Conservation (phyloP, 2,329 filamentous ascomycete genomes). For the Colletotrichum sp. region DNA sequence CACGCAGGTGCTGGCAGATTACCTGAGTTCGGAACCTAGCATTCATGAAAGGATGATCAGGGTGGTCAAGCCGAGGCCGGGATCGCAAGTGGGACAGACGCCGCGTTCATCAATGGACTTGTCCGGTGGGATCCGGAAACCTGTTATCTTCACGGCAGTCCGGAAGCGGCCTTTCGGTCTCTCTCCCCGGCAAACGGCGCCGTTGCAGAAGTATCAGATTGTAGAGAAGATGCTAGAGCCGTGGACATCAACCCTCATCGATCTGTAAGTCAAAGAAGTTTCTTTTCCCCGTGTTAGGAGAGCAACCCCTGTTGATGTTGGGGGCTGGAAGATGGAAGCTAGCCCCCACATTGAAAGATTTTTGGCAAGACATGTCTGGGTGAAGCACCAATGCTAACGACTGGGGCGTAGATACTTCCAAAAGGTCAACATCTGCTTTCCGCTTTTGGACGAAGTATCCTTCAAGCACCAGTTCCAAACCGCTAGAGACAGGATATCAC, state of each 20-base stretch:
- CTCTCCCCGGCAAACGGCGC: constrained; percentile 35
- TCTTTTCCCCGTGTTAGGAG: background rate
- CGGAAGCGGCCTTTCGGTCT: constrained; percentile 50
- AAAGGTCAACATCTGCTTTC: constrained; percentile 62
- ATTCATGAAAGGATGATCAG: constrained; percentile 32
- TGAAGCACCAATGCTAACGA: background rate
- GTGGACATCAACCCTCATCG: constrained; percentile 53
- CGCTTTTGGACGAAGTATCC: constrained; percentile 59
- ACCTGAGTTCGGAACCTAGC: constrained; percentile 42
- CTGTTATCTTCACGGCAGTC: constrained; percentile 51
- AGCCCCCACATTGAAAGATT: background rate
- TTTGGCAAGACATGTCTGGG: background rate
- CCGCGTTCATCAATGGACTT: background rate
- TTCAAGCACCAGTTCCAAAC: constrained; percentile 53
- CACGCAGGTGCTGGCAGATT: constrained; percentile 64
- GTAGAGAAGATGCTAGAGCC: constrained; percentile 65
- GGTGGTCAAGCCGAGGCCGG: constrained; percentile 11
- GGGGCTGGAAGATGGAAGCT: background rate
- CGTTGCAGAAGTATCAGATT: constrained; percentile 54
- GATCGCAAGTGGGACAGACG: background rate
- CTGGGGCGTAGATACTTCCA: constrained; percentile 50
- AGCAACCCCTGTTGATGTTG: background rate
- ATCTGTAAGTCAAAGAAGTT: constrained; percentile 37
- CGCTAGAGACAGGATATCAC: constrained; percentile 54
- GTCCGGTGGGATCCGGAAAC: constrained; percentile 21